A percentile compares a stretch with the other conserved stretches of the same genome.
These are phyloP conservation scores for Candida sp. DNA, from an alignment of 1,139 yeast genomes.

Conservation along the genomic window DNA sequence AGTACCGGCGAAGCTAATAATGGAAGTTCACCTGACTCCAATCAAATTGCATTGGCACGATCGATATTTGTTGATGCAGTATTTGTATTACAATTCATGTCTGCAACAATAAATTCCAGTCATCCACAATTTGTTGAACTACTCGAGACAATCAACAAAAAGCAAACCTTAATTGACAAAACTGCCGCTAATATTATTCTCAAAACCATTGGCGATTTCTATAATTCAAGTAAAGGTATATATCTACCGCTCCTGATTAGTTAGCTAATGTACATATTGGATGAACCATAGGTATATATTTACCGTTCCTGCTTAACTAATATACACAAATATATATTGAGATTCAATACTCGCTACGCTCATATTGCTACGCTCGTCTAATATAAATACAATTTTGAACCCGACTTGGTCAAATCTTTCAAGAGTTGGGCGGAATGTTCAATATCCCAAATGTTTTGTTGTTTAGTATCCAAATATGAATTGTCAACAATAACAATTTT, in stretches of 20 bases:
- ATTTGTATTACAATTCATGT: conserved; percentile 22
- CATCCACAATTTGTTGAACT: conserved; percentile 2
- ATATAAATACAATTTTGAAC: conserved; percentile 50
- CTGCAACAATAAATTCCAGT: conserved; percentile 7
- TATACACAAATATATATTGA: conserved; percentile 1
- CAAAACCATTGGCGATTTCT: conserved; percentile 25
- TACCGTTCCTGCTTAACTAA: conserved; percentile 28
- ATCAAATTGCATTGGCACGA: conserved; percentile 2
- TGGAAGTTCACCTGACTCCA: not conserved
- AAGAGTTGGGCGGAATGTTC: conserved; percentile 42
- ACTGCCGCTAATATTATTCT: conserved; percentile 13
- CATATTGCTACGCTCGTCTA: too few species aligned
- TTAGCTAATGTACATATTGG: conserved; percentile 2
- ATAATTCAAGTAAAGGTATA: conserved; percentile 25
- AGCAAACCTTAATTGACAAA: conserved; percentile 10
- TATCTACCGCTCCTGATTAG: conserved; percentile 33
- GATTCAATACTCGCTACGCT: too few species aligned
- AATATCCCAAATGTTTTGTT: conserved; percentile 62
- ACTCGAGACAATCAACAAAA: conserved; percentile 2
- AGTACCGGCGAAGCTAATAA: not conserved
- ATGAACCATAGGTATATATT: conserved; percentile 18
- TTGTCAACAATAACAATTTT: conserved; percentile 61
- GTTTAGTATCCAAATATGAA: conserved; percentile 59
- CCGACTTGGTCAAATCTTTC: conserved; percentile 36
- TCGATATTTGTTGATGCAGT: conserved; percentile 19